These are phyloP conservation scores for Lathyrus tuberosus DNA, from an alignment of 306 rosid species.

Conservation along the genomic window DNA sequence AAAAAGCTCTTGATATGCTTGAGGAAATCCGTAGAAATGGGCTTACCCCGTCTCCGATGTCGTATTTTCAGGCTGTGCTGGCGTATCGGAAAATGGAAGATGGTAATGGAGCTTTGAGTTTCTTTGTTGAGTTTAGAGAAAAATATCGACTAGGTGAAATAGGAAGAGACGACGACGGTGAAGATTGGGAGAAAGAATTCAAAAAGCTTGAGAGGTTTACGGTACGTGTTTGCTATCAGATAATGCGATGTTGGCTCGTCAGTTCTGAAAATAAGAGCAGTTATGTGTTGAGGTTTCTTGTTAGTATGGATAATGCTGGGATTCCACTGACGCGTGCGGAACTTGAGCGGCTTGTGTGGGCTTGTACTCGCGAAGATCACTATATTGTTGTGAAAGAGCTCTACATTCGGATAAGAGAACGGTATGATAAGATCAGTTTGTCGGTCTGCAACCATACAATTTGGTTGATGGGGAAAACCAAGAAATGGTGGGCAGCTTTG, in stretches of 20 bases:
- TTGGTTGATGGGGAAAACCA: conserved; percentile 96
- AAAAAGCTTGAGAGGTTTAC: conserved; percentile 73
- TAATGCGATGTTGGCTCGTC: conserved; percentile 89
- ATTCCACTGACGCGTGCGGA: conserved; percentile 61
- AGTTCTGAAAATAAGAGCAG: conserved; percentile 52
- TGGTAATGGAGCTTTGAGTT: conserved; percentile 72
- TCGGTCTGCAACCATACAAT: conserved; percentile 89
- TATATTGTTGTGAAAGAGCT: conserved; percentile 75
- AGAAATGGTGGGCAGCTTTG: conserved; percentile 97
- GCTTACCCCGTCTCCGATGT: conserved; percentile 63
- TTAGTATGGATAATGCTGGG: conserved; percentile 70
- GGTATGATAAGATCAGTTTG: conserved; percentile 63
- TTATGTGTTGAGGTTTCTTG: conserved; percentile 64
- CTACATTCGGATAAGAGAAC: conserved; percentile 69
- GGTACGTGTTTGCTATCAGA: conserved; percentile 83
- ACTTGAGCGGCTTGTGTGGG: conserved; percentile 80
- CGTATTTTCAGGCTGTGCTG: conserved; percentile 77
- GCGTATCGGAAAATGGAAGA: conserved; percentile 85
- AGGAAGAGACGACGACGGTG: conserved; percentile 54
- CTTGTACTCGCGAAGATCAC: conserved; percentile 91
- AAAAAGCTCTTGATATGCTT: conserved; percentile 64
- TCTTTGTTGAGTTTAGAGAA: conserved; percentile 68
- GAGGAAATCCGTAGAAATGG: conserved; percentile 70
- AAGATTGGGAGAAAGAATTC: conserved; percentile 75
- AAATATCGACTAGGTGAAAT: conserved; percentile 66